Percentiles rank a stretch among this genome's conserved stretches.
Conservation (phyloP, 2,329 filamentous ascomycete genomes). For the Orbilia oligospora region DNA sequence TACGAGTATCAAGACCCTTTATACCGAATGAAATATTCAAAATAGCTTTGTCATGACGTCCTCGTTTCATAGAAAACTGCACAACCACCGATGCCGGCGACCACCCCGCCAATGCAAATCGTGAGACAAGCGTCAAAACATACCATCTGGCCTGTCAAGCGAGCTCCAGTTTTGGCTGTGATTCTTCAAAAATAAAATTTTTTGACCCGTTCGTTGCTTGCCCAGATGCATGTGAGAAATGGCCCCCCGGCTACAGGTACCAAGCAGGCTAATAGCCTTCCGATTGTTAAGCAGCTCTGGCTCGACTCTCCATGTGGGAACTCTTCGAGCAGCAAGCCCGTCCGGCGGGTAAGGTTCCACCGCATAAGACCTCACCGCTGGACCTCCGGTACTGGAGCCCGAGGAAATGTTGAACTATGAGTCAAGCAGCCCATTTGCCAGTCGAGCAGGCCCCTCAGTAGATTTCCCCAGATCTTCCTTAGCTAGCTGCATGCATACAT, state of each 20-base stretch:
- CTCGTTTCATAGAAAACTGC: constrained; percentile 29
- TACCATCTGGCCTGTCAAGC: constrained; percentile 33
- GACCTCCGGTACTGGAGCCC: constrained; percentile 51
- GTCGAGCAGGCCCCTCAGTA: constrained; percentile 12
- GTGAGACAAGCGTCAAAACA: constrained; percentile 13
- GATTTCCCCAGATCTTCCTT: constrained; percentile 57
- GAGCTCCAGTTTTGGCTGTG: constrained; percentile 21
- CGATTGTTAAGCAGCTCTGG: constrained; percentile 49
- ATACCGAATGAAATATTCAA: not conserved
- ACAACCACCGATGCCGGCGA: constrained; percentile 60
- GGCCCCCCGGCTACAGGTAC: constrained; percentile 23
- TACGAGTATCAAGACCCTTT: constrained; percentile 5
- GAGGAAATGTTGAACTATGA: constrained; percentile 44
- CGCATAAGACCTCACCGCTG: constrained; percentile 54
- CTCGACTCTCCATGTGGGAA: constrained; percentile 43
- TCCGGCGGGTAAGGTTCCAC: constrained; percentile 59
- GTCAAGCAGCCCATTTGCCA: constrained; percentile 49
- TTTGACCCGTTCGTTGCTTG: constrained; percentile 13
- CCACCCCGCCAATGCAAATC: constrained; percentile 44
- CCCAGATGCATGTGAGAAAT: constrained; percentile 47
- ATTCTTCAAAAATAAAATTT: constrained; percentile 3
- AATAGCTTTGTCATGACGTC: constrained; percentile 11
- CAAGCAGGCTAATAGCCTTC: constrained; percentile 38
- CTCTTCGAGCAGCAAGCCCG: constrained; percentile 45
- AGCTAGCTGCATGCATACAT: constrained; percentile 52